phyloP scores from a whole-genome alignment of 306 rosid genomes.

The Lagenaria siceraria region DNA sequence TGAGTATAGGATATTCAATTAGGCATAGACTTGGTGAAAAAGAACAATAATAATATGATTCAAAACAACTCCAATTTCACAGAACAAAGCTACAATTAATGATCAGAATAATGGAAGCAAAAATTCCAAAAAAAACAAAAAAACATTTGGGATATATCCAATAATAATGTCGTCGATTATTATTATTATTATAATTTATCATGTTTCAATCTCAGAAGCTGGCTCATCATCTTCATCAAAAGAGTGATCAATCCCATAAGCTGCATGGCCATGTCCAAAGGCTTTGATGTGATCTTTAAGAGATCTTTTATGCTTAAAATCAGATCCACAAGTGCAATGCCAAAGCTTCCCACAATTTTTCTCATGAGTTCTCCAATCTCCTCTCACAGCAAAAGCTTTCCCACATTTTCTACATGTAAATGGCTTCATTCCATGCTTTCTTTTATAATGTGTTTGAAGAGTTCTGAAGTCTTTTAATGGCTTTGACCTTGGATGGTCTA shows the following conservation, averaged over 20 bases:
- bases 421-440: constrained; percentile 87
- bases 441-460: constrained; percentile 92
- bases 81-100: neutral
- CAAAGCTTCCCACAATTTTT: constrained; percentile 92
- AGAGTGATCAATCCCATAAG: constrained; percentile 47
- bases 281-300: constrained; percentile 87
- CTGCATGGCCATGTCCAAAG: constrained; percentile 65
- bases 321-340: constrained; percentile 94
- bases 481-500: constrained; percentile 79
- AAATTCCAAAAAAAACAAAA: neutral
- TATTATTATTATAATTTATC: neutral
- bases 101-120: neutral
- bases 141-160: neutral
- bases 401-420: constrained; percentile 81
- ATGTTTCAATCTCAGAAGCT: constrained; percentile 54
- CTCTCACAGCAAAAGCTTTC: constrained; percentile 88
- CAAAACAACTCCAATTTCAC: neutral
- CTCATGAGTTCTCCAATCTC: constrained; percentile 97
- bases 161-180: neutral
- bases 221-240: constrained; percentile 47
- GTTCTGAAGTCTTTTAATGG: constrained; percentile 85
- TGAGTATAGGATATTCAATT: neutral
- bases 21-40: neutral
- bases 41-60: neutral
- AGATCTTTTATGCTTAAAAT: constrained; percentile 86